These are phyloP conservation scores for Lichtheimia ramosa DNA, from an alignment of 371 early-diverging fungal genomes.

Conservation along the genomic window DNA sequence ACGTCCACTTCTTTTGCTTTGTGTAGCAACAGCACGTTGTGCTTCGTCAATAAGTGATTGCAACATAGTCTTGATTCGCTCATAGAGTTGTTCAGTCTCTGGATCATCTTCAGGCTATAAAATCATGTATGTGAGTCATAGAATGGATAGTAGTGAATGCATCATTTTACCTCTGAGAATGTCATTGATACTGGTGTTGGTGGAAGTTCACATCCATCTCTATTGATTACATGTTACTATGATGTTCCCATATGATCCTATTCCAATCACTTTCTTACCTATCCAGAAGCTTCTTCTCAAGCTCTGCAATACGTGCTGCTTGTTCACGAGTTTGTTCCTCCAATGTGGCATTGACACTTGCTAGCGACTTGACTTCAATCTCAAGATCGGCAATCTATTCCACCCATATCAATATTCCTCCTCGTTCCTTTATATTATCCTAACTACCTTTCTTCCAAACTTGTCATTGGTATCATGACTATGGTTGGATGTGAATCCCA, in stretches of 20 bases:
- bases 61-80: constrained; percentile 30
- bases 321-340: constrained; percentile 43
- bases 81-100: constrained; percentile 35
- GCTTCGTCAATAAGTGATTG: constrained; percentile 41
- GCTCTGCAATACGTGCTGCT: constrained; percentile 35
- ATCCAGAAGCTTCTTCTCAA: constrained; percentile 27
- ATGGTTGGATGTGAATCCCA: constrained; percentile 19
- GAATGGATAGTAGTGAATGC: not conserved
- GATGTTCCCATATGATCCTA: not conserved
- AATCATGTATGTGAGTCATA: not conserved
- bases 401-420: too few relatives aligned
- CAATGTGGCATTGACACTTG: constrained; percentile 39
- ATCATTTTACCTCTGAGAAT: constrained; percentile 8
- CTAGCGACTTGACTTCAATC: constrained; percentile 45
- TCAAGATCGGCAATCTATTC: constrained; percentile 51
- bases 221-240: not conserved
- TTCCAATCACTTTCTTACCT: constrained; percentile 1
- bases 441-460: constrained; percentile 30
- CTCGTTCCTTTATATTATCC: not conserved
- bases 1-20: constrained; percentile 18
- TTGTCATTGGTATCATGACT: constrained; percentile 16
- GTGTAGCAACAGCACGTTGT: constrained; percentile 31
- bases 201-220: constrained; percentile 6
- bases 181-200: constrained; percentile 16
- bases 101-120: constrained; percentile 13